phyloP scores from a whole-genome alignment of 371 early-diverging fungal species.

The Syncephalis fuscata region DNA sequence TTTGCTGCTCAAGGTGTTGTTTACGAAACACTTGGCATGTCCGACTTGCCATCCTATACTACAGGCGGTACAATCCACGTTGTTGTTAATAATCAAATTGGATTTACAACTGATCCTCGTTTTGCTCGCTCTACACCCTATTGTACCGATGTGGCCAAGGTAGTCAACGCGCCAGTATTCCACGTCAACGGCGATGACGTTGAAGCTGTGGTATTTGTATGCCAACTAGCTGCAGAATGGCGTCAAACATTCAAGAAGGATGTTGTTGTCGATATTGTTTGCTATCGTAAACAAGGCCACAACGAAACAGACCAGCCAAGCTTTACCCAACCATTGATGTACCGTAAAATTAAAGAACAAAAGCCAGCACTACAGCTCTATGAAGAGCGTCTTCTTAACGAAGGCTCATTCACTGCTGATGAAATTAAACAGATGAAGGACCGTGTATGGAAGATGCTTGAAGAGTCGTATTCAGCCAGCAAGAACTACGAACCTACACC shows the following conservation, averaged over 20 bases:
- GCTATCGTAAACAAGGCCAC: conserved; percentile 95
- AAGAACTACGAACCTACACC: conserved; percentile 76
- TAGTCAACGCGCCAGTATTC: conserved; percentile 87
- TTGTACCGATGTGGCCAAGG: conserved; percentile 94
- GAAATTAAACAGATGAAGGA: conserved; percentile 77
- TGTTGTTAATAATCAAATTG: conserved; percentile 97
- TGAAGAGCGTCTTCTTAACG: conserved; percentile 56
- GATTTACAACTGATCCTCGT: conserved; percentile 94
- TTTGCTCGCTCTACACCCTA: conserved; percentile 91
- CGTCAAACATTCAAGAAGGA: conserved; percentile 89
- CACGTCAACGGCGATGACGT: conserved; percentile 96
- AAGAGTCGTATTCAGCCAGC: conserved; percentile 76
- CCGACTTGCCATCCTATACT: conserved; percentile 84
- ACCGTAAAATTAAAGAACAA: conserved; percentile 74
- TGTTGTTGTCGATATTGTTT: conserved; percentile 89
- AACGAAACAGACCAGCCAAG: conserved; percentile 97
- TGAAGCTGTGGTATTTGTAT: conserved; percentile 88
- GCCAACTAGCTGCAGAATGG: conserved; percentile 91
- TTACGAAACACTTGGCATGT: conserved; percentile 91
- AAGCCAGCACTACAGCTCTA: conserved; percentile 70
- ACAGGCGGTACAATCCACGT: conserved; percentile 95
- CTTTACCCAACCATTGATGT: conserved; percentile 97
- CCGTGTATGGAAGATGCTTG: conserved; percentile 78
- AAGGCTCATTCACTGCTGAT: conserved; percentile 62
- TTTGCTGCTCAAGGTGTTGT: conserved; percentile 96